Evolutionary conservation across 2,329 filamentous ascomycete species (phyloP).

Genomic region (Beauveria caledonica): DNA sequence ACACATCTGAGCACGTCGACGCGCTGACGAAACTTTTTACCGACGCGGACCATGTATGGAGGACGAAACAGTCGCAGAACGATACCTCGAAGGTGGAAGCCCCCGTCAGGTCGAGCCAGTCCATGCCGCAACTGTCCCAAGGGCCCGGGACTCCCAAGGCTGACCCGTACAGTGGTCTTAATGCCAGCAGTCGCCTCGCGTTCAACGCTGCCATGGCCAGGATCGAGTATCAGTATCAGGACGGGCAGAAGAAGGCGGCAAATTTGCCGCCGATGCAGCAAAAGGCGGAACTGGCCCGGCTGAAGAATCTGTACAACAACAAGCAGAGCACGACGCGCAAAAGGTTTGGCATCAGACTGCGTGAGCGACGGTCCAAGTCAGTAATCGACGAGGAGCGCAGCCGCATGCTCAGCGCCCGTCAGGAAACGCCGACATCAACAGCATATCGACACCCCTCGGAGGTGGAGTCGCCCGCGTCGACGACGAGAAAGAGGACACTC

Average conservation of each 20-base stretch:
- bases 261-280: conserved; percentile 25
- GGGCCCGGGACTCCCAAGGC: not conserved
- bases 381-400: conserved; percentile 38
- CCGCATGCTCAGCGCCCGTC: conserved; percentile 22
- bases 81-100: not conserved
- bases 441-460: not conserved
- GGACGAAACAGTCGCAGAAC: not conserved
- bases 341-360: conserved; percentile 48
- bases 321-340: conserved; percentile 50
- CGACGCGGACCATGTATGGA: not conserved
- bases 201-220: conserved; percentile 24
- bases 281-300: conserved; percentile 27
- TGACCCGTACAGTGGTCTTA: not conserved
- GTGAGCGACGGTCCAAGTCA: conserved; percentile 37
- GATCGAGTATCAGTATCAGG: conserved; percentile 28
- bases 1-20: conserved; percentile 17
- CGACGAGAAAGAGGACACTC: not conserved
- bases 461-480: not conserved
- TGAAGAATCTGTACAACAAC: conserved; percentile 46
- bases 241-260: conserved; percentile 33
- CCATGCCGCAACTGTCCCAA: not conserved
- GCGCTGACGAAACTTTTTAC: not conserved
- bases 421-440: not conserved
- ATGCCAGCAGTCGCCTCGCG: not conserved
- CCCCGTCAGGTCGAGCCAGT: not conserved